Base-by-base conservation (phyloP, 495 filamentous ascomycete species). In the Hypoxylon lenormandii region DNA sequence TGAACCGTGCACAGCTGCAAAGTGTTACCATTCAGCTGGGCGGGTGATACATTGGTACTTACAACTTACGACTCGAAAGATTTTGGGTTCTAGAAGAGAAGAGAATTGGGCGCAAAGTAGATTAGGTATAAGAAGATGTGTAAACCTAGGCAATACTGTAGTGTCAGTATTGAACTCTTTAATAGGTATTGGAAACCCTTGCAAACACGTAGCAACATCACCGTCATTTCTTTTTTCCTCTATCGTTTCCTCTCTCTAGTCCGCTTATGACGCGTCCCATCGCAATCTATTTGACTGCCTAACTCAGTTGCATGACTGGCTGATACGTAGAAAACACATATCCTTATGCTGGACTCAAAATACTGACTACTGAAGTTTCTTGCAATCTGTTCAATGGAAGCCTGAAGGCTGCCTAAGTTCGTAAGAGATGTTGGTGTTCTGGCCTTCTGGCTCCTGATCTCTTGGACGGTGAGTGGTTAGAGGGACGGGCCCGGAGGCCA, bases 201-300 rank as follows among this genome's bases (percentile, higher is more conserved):
- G 38, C n/a, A 46, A 51, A 66, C 64, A 60, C 64, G 56, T 68
- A 61, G 50, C 64, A 53, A 18, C 5, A 19, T 45, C n/a, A 10
- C 6, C 43, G 15, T 67, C 19, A 18, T 28, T 2, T 49, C 30
- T 1, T 33, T 7, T 8, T 5, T 33, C 10, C 30, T 11, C 10
- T 33, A 33, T 11, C 6, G 30, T 33, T 7, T 3, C 30, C 30
- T 33, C 10, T 33, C 1, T 1, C 10, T 8, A 33, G 30, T 33
- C 30, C 6, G 30, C 4, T 28, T 33, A 42, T 60, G 64, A 66
- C 64, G 49, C 64, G 56, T 28, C 4, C 37, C 28, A 33, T 16
- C 53, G 13, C 28, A 21, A 54, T 53, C 40, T 47, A 23, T 52
- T 69, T 38, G 38, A 63, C 66, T 69, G 59, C 66, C 66, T 69